Conservation (phyloP, 176 grass and related monocot genomes). For the Leersia perrieri region DNA sequence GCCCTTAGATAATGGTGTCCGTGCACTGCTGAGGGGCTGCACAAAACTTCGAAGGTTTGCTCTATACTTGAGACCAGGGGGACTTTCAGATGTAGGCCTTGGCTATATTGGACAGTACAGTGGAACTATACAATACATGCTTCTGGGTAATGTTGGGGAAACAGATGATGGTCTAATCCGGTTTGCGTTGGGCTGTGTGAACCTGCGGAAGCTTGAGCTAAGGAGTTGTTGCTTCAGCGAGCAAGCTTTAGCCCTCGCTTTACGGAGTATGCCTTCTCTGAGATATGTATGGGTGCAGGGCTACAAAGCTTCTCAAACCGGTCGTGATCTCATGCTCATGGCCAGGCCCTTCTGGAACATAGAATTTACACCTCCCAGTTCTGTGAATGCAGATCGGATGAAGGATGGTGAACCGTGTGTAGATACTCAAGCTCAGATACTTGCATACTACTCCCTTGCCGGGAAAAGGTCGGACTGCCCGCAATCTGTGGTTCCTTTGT, state of each 20-base stretch:
- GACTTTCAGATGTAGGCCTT: conserved; percentile 85
- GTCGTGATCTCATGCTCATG: conserved; percentile 67
- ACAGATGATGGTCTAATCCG: conserved; percentile 59
- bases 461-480: conserved; percentile 77
- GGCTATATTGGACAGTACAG: conserved; percentile 70
- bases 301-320: conserved; percentile 64
- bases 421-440: conserved; percentile 62
- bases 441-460: conserved; percentile 81
- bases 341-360: conserved; percentile 86
- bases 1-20: conserved; percentile 77
- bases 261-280: conserved; percentile 49
- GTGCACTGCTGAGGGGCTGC: conserved; percentile 65
- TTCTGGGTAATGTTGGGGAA: conserved; percentile 79
- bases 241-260: conserved; percentile 58
- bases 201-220: conserved; percentile 74
- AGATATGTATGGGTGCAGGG: conserved; percentile 89
- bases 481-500: conserved; percentile 60
- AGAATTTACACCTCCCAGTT: conserved; percentile 64
- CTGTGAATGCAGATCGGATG: conserved; percentile 1
- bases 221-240: conserved; percentile 93
- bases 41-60: conserved; percentile 76
- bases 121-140: conserved; percentile 72
- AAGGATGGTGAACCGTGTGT: conserved; percentile 39
- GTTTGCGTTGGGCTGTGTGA: conserved; percentile 66
- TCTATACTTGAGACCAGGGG: conserved; percentile 81